phyloP scores from a whole-genome alignment of 257 asterid species.

The Lycium ferocissimum region DNA sequence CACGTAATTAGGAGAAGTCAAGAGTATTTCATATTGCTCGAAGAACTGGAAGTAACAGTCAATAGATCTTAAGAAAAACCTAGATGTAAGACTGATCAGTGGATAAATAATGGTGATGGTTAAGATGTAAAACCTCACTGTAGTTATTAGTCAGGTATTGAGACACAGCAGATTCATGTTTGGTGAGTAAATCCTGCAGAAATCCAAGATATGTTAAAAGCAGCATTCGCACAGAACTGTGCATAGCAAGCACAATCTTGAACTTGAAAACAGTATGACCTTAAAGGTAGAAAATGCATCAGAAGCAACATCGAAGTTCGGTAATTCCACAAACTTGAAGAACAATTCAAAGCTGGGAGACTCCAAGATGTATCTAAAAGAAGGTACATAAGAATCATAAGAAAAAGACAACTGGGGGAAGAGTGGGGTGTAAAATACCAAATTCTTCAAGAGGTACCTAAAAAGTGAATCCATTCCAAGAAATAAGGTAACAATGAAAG shows the following conservation, averaged over 20 bases:
- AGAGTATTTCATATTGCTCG: constrained; percentile 85
- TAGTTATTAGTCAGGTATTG: constrained; percentile 78
- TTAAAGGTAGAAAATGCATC: constrained; percentile 97
- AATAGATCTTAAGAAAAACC: constrained; percentile 29
- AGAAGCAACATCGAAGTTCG: constrained; percentile 90
- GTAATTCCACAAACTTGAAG: constrained; percentile 89
- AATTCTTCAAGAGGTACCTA: neutral
- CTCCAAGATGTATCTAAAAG: constrained; percentile 84
- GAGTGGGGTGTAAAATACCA: constrained; percentile 30
- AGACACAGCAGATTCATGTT: constrained; percentile 76
- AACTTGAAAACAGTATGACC: constrained; percentile 54
- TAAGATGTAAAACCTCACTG: constrained; percentile 59
- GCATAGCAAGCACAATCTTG: constrained; percentile 22
- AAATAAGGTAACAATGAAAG: neutral
- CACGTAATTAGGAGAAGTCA: constrained; percentile 83
- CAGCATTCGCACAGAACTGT: constrained; percentile 25
- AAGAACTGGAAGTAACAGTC: constrained; percentile 68
- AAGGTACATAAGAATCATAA: constrained; percentile 34
- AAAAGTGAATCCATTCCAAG: neutral
- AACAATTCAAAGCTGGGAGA: constrained; percentile 96
- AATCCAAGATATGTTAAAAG: constrained; percentile 24
- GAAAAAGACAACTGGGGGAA: neutral
- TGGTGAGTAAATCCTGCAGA: constrained; percentile 87
- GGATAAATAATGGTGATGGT: constrained; percentile 9
- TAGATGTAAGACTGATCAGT: neutral